Percentiles rank a stretch among this genome's conserved stretches.
Conservation (phyloP, 1,284 basidiomycete genomes). For the Ustilago vetiveriae region DNA sequence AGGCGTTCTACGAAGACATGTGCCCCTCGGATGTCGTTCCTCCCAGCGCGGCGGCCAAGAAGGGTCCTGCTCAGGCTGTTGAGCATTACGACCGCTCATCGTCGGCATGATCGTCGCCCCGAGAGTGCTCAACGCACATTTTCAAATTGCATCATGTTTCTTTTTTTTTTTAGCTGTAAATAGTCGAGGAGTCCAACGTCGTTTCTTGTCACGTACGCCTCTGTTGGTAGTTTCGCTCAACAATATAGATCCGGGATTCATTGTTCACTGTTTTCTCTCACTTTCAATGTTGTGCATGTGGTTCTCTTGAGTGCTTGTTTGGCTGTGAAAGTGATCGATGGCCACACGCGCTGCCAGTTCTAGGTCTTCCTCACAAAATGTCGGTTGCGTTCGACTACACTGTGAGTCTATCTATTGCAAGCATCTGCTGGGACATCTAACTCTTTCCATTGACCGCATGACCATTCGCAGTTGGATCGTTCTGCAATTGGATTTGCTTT, state of each 20-base stretch:
- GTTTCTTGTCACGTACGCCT: background rate
- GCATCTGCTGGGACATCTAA: too few species aligned
- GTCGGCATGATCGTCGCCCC: slow-evolving; percentile 16
- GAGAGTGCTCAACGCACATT: background rate
- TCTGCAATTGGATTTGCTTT: slow-evolving; percentile 32
- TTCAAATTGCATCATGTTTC: background rate
- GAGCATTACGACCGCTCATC: slow-evolving; percentile 50
- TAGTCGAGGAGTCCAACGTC: background rate
- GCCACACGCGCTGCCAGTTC: too few species aligned
- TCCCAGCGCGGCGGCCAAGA: slow-evolving; percentile 42
- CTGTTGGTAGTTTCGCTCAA: background rate
- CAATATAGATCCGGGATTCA: slow-evolving; percentile 6
- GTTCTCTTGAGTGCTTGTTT: background rate
- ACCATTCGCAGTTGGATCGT: slow-evolving; percentile 14
- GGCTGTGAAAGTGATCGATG: too few species aligned
- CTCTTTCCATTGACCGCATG: background rate
- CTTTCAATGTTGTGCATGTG: background rate
- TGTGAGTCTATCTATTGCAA: too few species aligned
- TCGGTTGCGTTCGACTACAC: too few species aligned
- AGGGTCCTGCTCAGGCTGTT: slow-evolving; percentile 40
- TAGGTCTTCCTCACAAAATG: too few species aligned
- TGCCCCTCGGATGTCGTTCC: slow-evolving; percentile 40
- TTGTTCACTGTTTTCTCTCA: background rate
- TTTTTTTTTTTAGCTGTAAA: too few species aligned
- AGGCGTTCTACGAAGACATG: slow-evolving; percentile 60